Conservation (phyloP, 2,329 filamentous ascomycete genomes). For the Claviceps humidiphila region DNA sequence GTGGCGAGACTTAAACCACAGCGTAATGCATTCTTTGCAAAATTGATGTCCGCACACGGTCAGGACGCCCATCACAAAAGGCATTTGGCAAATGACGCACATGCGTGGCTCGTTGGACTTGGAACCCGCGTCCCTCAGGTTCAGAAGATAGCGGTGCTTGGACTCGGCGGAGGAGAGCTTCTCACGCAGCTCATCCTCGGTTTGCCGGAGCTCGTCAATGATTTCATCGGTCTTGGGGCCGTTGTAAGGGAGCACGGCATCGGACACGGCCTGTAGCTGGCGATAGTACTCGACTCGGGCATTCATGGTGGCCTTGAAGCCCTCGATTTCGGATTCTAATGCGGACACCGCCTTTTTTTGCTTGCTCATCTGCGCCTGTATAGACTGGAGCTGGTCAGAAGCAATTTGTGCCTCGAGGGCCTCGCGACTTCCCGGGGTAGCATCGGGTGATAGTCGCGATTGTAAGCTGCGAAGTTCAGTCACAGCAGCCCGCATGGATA, state of each 20-base stretch:
- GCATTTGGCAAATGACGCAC: conserved; percentile 74
- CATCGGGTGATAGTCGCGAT: conserved; percentile 20
- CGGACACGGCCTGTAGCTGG: conserved; percentile 81
- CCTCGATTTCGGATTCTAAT: conserved; percentile 58
- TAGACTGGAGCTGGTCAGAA: conserved; percentile 45
- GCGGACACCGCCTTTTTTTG: conserved; percentile 35
- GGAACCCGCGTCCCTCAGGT: conserved; percentile 44
- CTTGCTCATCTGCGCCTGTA: conserved; percentile 38
- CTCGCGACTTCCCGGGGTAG: conserved; percentile 33
- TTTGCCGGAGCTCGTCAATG: conserved; percentile 21
- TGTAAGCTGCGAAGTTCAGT: conserved; percentile 56
- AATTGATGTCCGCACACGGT: conserved; percentile 88
- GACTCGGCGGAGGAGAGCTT: conserved; percentile 52
- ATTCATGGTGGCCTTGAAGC: conserved; percentile 72
- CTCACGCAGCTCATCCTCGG: conserved; percentile 30
- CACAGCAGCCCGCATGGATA: conserved; percentile 59
- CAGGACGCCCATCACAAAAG: conserved; percentile 65
- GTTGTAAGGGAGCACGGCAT: conserved; percentile 66
- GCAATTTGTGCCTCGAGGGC: conserved; percentile 54
- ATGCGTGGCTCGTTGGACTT: conserved; percentile 50
- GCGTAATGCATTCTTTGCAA: conserved; percentile 72
- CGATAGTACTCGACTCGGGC: conserved; percentile 78
- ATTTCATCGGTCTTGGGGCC: conserved; percentile 41
- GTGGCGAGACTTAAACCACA: conserved; percentile 62
- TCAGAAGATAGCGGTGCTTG: conserved; percentile 59